phyloP scores from a whole-genome alignment of 1,284 basidiomycete species.

The Inonotus obliquus region DNA sequence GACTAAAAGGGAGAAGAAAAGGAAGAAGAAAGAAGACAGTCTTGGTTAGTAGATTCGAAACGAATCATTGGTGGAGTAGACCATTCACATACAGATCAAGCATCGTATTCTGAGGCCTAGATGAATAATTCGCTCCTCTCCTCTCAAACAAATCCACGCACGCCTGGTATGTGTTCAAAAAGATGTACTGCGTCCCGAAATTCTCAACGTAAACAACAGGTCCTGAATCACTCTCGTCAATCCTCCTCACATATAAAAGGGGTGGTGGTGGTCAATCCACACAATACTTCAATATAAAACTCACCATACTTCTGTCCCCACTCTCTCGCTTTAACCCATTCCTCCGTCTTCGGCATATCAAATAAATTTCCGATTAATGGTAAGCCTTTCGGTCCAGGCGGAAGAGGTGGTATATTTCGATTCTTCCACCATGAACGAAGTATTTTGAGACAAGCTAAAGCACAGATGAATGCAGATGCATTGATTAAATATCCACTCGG shows the following conservation, averaged over 20 bases:
- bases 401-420: background rate
- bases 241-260: background rate
- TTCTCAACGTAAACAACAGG: constrained; percentile 4
- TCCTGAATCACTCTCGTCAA: background rate
- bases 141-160: constrained; percentile 13
- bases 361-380: constrained; percentile 20
- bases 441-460: background rate
- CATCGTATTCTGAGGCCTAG: constrained; percentile 5
- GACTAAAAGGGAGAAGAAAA: too few relatives aligned
- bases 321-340: constrained; percentile 16
- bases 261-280: background rate
- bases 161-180: constrained; percentile 13
- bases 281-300: background rate
- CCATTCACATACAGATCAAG: constrained; percentile 5
- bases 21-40: too few relatives aligned
- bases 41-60: too few relatives aligned
- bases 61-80: too few relatives aligned
- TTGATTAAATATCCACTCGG: too few relatives aligned
- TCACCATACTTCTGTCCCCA: constrained; percentile 22
- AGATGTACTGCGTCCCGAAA: constrained; percentile 4
- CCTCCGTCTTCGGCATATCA: constrained; percentile 18
- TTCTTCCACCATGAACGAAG: background rate
- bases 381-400: constrained; percentile 16
- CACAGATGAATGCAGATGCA: constrained; percentile 18
- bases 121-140: constrained; percentile 7